phyloP scores from a whole-genome alignment of 768 basidiomycete species.

The Suillus americanus region DNA sequence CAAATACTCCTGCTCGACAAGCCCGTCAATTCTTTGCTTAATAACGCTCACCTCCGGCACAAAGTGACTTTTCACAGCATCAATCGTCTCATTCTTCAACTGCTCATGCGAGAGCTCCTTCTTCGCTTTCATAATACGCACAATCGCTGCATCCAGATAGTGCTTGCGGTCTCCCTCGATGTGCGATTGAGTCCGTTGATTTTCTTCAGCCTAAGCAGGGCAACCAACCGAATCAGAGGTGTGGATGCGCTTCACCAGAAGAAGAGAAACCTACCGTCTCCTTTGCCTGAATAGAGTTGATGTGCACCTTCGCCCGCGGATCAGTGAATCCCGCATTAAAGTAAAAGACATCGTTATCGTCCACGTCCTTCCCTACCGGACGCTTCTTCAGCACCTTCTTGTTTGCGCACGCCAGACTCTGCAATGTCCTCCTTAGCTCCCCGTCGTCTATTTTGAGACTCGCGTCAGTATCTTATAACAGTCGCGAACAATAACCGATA shows the following conservation, averaged over 20 bases:
- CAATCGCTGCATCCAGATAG: conserved; percentile 91
- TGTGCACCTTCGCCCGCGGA: conserved; percentile 75
- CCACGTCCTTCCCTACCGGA: conserved; percentile 76
- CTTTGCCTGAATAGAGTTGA: conserved; percentile 95
- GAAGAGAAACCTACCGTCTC: conserved; percentile 65
- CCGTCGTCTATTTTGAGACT: conserved; percentile 49
- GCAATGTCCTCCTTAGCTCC: conserved; percentile 81
- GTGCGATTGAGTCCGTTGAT: conserved; percentile 72
- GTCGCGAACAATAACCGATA: not conserved
- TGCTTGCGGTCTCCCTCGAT: conserved; percentile 87
- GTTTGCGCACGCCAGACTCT: conserved; percentile 90
- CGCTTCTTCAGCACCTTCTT: conserved; percentile 84
- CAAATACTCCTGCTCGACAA: conserved; percentile 89
- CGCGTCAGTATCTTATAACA: not conserved
- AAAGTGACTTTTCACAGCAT: conserved; percentile 87
- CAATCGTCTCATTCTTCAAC: conserved; percentile 80
- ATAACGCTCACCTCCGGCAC: conserved; percentile 81
- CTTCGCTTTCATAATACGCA: conserved; percentile 92
- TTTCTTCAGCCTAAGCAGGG: conserved; percentile 74
- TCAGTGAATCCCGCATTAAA: conserved; percentile 87
- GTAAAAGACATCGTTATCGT: conserved; percentile 76
- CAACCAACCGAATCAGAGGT: not conserved
- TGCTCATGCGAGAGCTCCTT: conserved; percentile 82
- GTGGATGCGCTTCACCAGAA: not conserved
- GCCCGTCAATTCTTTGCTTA: conserved; percentile 77